Evolutionary conservation across 75 land plant genomes (phyloP), one percentile per base, ranked within the genome.

Genomic region (Cunninghamia lanceolata): DNA sequence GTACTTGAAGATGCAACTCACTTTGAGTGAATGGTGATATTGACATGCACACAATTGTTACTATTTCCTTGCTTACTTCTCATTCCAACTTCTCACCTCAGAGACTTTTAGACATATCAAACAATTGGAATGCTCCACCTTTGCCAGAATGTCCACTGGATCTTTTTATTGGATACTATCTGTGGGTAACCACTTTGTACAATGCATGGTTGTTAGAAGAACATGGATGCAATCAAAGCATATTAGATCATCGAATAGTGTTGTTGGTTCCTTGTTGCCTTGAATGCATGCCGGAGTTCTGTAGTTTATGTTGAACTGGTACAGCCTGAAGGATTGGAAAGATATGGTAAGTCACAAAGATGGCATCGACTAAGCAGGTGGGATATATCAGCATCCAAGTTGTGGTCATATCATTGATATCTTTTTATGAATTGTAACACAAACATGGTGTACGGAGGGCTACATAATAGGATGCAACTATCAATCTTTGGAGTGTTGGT

Each of bases 141-240:
- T 73, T 92, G 71, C 92, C 93, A 4, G 84, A 90, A 68, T 82
- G 82, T 4, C 87, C 93, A 21, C 89, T 95, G 52, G 90, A 91
- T 83, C 93, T 96, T 56, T 92, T 96, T 83, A 91, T 96, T 76
- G 98, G 28, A 91, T 95, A 15, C 91, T 95, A 39, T 96, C 96
- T 70, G 92, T 94, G 43, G 93, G 93, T 85, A 92, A 90, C 70
- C 94, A 94, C 71, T 96, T 96, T 89, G 92, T 92, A 46, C 92
- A 92, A 30, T 89, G 96, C 47, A 95, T 96, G 98, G 98, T 93
- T 43, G 91, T 95, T 10, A 91, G 96, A 87, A 92, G 92, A 59
- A 87, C 96, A 21, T 95, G 97, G 97, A 91, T 94, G 93, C 95
- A 92, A 84, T 85, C 84, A 38, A 81, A 77, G 38, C 40, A 82